Percentiles rank a stretch among this genome's conserved stretches.
These are phyloP conservation scores for Hanseniaspora lachancei DNA, from an alignment of 805 yeast genomes.

Conservation along the genomic window DNA sequence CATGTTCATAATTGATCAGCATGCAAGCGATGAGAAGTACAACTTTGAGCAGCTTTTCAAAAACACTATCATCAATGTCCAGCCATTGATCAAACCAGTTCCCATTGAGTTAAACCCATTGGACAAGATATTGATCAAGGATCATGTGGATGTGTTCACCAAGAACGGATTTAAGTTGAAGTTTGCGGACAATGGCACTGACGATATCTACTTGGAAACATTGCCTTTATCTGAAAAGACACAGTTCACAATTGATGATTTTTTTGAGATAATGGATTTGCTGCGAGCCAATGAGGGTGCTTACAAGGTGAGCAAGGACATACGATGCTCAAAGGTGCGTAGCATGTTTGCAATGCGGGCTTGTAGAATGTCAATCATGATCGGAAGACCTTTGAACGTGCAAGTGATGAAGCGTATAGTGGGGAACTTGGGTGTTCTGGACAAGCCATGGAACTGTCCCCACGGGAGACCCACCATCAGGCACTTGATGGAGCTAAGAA, in stretches of 20 bases:
- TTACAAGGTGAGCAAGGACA: constrained; percentile 14
- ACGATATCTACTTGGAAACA: constrained; percentile 44
- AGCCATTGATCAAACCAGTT: constrained; percentile 52
- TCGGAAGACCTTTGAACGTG: constrained; percentile 55
- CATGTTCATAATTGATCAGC: constrained; percentile 86
- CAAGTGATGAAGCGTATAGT: constrained; percentile 60
- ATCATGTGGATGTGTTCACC: constrained; percentile 42
- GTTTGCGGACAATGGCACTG: constrained; percentile 27
- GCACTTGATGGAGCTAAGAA: constrained; percentile 54
- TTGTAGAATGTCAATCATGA: constrained; percentile 86
- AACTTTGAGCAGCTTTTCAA: constrained; percentile 65
- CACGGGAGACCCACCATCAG: constrained; percentile 97
- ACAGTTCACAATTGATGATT: constrained; percentile 50
- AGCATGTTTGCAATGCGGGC: constrained; percentile 90
- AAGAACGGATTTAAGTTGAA: constrained; percentile 65
- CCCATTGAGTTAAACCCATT: constrained; percentile 53
- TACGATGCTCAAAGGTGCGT: constrained; percentile 63
- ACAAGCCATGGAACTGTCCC: constrained; percentile 94
- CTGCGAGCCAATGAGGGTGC: constrained; percentile 41
- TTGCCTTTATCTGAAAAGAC: constrained; percentile 64
- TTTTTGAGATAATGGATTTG: constrained; percentile 62
- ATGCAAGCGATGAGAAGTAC: constrained; percentile 91
- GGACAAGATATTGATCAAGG: constrained; percentile 63
- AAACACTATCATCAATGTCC: constrained; percentile 47
- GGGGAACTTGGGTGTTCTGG: constrained; percentile 49